Base-by-base conservation (phyloP, 148 eudicot species). In the Rhododendron ovatum region DNA sequence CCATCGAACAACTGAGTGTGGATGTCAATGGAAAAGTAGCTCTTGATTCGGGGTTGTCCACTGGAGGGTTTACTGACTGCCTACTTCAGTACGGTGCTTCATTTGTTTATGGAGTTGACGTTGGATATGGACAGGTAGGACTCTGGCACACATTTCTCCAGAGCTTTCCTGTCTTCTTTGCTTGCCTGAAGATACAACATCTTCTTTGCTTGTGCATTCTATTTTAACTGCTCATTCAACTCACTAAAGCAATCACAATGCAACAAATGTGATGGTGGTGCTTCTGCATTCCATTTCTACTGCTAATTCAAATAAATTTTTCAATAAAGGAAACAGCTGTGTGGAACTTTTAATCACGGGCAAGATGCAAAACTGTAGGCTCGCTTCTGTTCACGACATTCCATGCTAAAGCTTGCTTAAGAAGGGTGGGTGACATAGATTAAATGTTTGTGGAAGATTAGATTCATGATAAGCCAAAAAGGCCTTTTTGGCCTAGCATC, bases 51-150 rank as follows among this genome's bases (percentile, higher is more conserved):
- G 99, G 99, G 41, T 91, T 98, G 88, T 98, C 99, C 78, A 95
- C 99, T 57, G 99, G 99, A 85, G 99, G 99, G 55, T 98, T 98
- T 87, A 98, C 98, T 83, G 99, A 98, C 89, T 98, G 99, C 90
- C 90, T 98, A 84, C 99, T 98, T 87, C 99, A 95, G 87, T 85
- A 94, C 85, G 99, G 98, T 86, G 99, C 98, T 85, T 85, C 92
- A 47, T 89, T 87, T 86, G 98, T 97, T 51, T 98, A 95, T 91
- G 99, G 99, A 59, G 95, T 98, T 77, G 99, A 98, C 88, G 99
- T 98, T 26, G 99, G 99, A 37, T 95, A 98, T 86, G 99, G 96
- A 84, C 99, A 95, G 99, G 99, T 97, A 88, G 37, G 79, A 28
- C 51, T 79, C 57, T 71, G 13, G 26, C 82, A 26, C 28, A 37